phyloP scores from a whole-genome alignment of 1,139 yeast species.

The Martiniozyma asiatica region DNA sequence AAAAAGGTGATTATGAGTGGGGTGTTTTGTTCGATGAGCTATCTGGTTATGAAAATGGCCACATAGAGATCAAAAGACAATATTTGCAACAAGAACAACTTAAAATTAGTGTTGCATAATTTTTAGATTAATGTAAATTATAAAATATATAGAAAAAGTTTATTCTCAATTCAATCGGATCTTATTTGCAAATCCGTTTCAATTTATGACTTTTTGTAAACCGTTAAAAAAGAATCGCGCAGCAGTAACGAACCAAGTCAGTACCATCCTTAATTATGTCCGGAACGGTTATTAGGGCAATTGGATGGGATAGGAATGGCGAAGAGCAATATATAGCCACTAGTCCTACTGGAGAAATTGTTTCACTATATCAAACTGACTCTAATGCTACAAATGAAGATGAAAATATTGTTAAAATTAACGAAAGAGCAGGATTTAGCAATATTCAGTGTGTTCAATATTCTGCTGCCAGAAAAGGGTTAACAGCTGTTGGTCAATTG shows the following conservation, averaged over 20 bases:
- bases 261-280: no score
- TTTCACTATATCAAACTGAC: slow-evolving; percentile 44
- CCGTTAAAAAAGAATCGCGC: no score
- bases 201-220: no score
- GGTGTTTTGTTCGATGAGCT: slow-evolving; percentile 52
- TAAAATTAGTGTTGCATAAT: slow-evolving; percentile 14
- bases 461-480: slow-evolving; percentile 42
- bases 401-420: slow-evolving; percentile 33
- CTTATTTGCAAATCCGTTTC: no score
- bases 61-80: slow-evolving; percentile 15
- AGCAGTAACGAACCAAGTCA: no score
- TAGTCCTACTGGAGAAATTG: slow-evolving; percentile 59
- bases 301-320: slow-evolving; percentile 16
- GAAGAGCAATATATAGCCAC: slow-evolving; percentile 35
- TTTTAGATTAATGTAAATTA: not conserved
- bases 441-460: slow-evolving; percentile 63
- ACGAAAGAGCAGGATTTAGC: slow-evolving; percentile 54
- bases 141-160: no score
- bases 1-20: slow-evolving; percentile 72
- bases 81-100: slow-evolving; percentile 21
- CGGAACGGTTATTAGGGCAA: slow-evolving; percentile 19
- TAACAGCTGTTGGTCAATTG: slow-evolving; percentile 63
- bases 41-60: slow-evolving; percentile 13
- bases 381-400: slow-evolving; percentile 20
- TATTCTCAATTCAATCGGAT: no score